A percentile compares a stretch with the other conserved stretches of the same genome.
Conservation (phyloP, 2,329 filamentous ascomycete genomes). For the Paramyrothecium roridum region DNA sequence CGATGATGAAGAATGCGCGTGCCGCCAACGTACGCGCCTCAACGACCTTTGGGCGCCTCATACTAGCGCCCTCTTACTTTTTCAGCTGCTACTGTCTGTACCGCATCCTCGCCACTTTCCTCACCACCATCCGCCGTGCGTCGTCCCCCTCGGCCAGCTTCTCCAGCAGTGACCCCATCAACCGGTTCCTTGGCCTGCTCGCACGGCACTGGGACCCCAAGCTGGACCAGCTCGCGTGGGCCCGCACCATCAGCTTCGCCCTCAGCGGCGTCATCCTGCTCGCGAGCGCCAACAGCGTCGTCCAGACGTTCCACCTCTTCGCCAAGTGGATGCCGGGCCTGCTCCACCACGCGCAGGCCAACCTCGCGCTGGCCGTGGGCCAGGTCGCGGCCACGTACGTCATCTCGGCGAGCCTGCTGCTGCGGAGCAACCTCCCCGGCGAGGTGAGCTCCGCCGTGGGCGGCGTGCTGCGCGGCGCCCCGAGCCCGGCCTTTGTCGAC, state of each 20-base stretch:
- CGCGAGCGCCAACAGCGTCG: conserved; percentile 74
- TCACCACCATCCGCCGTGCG: conserved; percentile 63
- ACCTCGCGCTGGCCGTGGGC: conserved; percentile 73
- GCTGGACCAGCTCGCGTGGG: conserved; percentile 79
- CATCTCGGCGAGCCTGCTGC: conserved; percentile 72
- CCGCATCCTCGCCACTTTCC: conserved; percentile 68
- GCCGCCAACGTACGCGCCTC: conserved; percentile 64
- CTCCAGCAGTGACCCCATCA: conserved; percentile 76
- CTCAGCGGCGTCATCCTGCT: conserved; percentile 80
- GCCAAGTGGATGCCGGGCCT: conserved; percentile 69
- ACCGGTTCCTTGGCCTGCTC: conserved; percentile 74
- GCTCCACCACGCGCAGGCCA: conserved; percentile 72
- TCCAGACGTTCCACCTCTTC: conserved; percentile 84
- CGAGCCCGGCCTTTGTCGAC: conserved; percentile 59
- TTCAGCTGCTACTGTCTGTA: conserved; percentile 86
- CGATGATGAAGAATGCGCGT: conserved; percentile 59
- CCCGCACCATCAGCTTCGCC: conserved; percentile 79
- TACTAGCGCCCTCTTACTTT: conserved; percentile 59
- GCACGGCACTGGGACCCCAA: conserved; percentile 82
- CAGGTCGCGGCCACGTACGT: conserved; percentile 85
- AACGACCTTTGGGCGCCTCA: conserved; percentile 62
- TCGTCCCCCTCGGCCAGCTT: conserved; percentile 44
- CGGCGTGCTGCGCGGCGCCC: conserved; percentile 72
- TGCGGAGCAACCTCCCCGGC: conserved; percentile 73
- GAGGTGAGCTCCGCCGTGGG: conserved; percentile 76